Base-by-base conservation (phyloP, 1,284 basidiomycete species). In the Malassezia equina region DNA sequence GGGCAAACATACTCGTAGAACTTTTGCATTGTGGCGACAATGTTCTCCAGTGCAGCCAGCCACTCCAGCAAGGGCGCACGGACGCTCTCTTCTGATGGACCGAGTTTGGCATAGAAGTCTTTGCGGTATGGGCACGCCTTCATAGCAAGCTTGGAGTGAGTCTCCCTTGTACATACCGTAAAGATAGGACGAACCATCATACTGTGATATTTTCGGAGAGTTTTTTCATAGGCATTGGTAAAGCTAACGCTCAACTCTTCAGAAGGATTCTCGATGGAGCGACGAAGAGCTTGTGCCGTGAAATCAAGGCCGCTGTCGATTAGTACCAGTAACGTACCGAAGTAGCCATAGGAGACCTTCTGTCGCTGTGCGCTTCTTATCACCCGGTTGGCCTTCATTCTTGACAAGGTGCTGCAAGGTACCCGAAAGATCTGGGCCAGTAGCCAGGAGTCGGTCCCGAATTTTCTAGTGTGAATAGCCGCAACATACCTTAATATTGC, bases 291-390 rank as follows among this genome's bases (percentile, higher is more conserved):
- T 59, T 84, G 80, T 73, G 87, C 84, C 25, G 93, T 99, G 78
- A 99, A 98, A 43, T 84, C 82, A 55, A 94, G 82, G 4, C 90
- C 93, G 32, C 88, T 83, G 53, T 7, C 36, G 7, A 36, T 33
- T 24, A 32, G 41, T 21, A 32, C 21, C 21, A 33, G 3, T 19
- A 5, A 54, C 60, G n/a, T 48, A 65, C 64, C 90, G 82, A 49
- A 87, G 79, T 46, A 98, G 81, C 93, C 91, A 98, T 77, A 95
- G 79, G 51, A 96, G 80, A 15, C 88, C 90, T 66, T 94, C 86
- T 0, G 90, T 94, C 4, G 91, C 89, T 0, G 81, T 81, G 12
- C 82, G 80, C 76, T 90, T 89, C 80, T 91, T 90, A 75, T 88
- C 85, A 21, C 68, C 69, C 25, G 79, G 79, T 75, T 86, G 84